A percentile compares a stretch with the other conserved stretches of the same genome.
phyloP scores from a whole-genome alignment of 352 stramenopile genomes.

The Pythium plurisporium region DNA sequence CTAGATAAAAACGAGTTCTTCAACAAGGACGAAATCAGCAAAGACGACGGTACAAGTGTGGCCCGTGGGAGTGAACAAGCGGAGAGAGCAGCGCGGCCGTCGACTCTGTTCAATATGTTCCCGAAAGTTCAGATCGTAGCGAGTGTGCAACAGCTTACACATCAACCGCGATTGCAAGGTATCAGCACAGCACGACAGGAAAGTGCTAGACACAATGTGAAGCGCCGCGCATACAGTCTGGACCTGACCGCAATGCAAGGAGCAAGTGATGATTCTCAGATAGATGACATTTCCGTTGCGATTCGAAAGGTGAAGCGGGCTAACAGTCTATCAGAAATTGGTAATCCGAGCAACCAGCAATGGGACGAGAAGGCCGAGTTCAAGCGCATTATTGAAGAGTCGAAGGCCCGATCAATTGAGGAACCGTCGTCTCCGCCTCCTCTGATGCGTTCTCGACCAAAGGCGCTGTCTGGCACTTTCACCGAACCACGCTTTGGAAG shows the following conservation, averaged over 20 bases:
- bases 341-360: constrained; percentile 64
- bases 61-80: constrained; percentile 44
- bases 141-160: constrained; percentile 69
- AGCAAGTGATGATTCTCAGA: constrained; percentile 28
- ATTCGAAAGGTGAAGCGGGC: constrained; percentile 49
- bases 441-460: constrained; percentile 33
- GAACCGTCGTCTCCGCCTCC: constrained; percentile 34
- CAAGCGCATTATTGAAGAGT: constrained; percentile 64
- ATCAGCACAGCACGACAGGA: constrained; percentile 15
- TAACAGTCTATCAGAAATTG: constrained; percentile 60
- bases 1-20: constrained; percentile 67
- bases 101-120: constrained; percentile 77
- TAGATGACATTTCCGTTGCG: constrained; percentile 24
- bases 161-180: constrained; percentile 57
- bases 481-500: constrained; percentile 56
- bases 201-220: constrained; percentile 18
- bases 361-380: constrained; percentile 68
- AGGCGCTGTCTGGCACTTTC: constrained; percentile 58
- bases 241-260: constrained; percentile 35
- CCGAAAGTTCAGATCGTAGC: constrained; percentile 82
- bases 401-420: constrained; percentile 46
- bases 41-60: constrained; percentile 29
- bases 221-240: constrained; percentile 59
- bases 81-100: constrained; percentile 43
- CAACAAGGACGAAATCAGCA: constrained; percentile 76